Evolutionary conservation across 1,284 basidiomycete species (phyloP), one percentile per base, ranked within the genome.

Genomic region (Apiotrichum brassicae): DNA sequence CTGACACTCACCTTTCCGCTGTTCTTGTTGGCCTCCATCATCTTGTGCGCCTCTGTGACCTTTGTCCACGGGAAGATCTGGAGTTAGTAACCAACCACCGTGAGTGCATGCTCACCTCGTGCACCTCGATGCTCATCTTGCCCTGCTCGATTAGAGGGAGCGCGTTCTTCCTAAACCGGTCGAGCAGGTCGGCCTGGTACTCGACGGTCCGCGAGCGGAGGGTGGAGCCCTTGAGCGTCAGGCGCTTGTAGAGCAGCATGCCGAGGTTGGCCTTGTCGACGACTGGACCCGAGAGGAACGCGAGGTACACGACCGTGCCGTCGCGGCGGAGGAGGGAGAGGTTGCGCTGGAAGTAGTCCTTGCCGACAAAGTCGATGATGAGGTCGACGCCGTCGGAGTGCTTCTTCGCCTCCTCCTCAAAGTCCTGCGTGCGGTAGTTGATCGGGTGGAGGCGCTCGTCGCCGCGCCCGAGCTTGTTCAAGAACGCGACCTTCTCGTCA

Each of bases 191-290:
- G 5, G 81, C 77, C 73, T 97, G 92, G 71, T 97, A 97, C 54
- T 81, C 78, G 25, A 79, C 66, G n/a, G 81, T 79, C 43, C 90
- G 81, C 20, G 85, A 84, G 33, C 92, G 83, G 35, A 97, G 76
- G 0, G 90, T 95, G 13, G 87, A 87, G 20, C 92, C 93, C 71
- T 92, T 84, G 48, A 98, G 84, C 12, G 84, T 82, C 49, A 97
- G 79, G 8, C 93, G 83, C 76, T 97, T 97, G 74, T 78, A 84
- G 18, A 75, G 60, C 47, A 93, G 73, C 9, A 81, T 82, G 2
- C 65, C 71, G 25, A 95, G 73, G 68, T 86, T 79, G 25, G 65
- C 61, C n/a, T 78, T 78, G 25, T 81, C 72, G 25, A 89, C 80
- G 39, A 78, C 77, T 20, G 77, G 70, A 22, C 92, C 93, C 81